Evolutionary conservation across 805 yeast genomes (phyloP), one percentile per base, ranked within the genome.

Genomic region (Hermanozyma aechmeae): DNA sequence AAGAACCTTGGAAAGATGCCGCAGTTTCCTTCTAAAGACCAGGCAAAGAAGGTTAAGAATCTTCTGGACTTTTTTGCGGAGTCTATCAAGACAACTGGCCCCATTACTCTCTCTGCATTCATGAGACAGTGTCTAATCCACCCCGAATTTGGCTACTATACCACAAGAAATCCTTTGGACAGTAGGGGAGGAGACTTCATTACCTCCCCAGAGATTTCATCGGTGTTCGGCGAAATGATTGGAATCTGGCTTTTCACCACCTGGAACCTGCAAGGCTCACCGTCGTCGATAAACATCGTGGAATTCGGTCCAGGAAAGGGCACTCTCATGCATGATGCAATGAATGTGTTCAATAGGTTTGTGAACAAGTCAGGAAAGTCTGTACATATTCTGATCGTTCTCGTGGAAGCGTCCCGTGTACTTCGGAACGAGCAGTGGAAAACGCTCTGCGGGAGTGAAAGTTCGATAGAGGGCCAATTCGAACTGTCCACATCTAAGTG

Each of bases 231-330:
- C 13, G 94, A 84, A 49, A 71, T 81, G 59, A 65, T 81, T 34
- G 94, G 92, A 0, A 56, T 84, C 4, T 84, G 93, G 84, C 58
- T 65, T 33, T 72, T 59, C 35, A 58, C 71, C 9, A 49, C 55
- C 8, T 81, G 86, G 82, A 35, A 68, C 19, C 48, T 58, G 1
- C 87, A 79, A 39, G 63, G 69, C 16, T 58, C 50, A 25, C 77
- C 82, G 0, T 23, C 42, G n/a, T 45, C 48, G 9, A 52, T 79
- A 15, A 56, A 77, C 29, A 45, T 84, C 8, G 60, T 81, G 6
- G 95, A 84, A 50, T 74, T 82, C 50, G 95, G 95, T 0, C 95
- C 95, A 0, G 95, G 95, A 4, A 65, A 68, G 40, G 95, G 95
- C 2, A 80, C 94, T 0, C 55, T 84, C 39, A 75, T 81, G 76